Conservation (phyloP, 2,329 filamentous ascomycete genomes). For the Alternaria gansuensis region DNA sequence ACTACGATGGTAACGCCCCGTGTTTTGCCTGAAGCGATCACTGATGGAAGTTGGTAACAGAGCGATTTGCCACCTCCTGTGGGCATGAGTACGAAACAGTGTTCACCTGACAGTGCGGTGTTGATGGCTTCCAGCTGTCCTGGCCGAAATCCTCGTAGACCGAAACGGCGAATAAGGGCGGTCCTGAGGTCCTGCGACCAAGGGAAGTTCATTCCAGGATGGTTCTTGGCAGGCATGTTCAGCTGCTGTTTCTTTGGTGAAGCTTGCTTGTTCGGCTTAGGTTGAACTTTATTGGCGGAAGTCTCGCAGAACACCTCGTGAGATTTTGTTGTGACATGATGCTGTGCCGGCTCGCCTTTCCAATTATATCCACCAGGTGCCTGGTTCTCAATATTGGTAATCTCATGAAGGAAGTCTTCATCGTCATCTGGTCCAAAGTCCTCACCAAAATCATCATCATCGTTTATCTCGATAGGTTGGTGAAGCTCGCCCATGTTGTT, state of each 20-base stretch:
- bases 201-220: conserved; percentile 58
- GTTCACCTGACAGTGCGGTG: conserved; percentile 83
- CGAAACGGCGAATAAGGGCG: conserved; percentile 83
- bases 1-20: conserved; percentile 89
- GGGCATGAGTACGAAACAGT: conserved; percentile 96
- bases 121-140: conserved; percentile 98
- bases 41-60: conserved; percentile 92
- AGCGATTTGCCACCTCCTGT: conserved; percentile 96
- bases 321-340: conserved; percentile 21
- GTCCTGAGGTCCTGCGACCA: conserved; percentile 89
- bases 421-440: conserved; percentile 44
- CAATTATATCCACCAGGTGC: conserved; percentile 41
- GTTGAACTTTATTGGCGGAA: conserved; percentile 31
- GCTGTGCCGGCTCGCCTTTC: conserved; percentile 39
- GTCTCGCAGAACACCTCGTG: conserved; percentile 48
- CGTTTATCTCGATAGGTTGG: conserved; percentile 22
- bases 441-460: conserved; percentile 34
- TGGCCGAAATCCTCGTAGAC: conserved; percentile 83
- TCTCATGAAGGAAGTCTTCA: conserved; percentile 52
- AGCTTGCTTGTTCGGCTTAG: conserved; percentile 26
- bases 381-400: conserved; percentile 55
- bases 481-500: conserved; percentile 27
- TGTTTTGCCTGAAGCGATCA: conserved; percentile 82
- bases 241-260: conserved; percentile 44
- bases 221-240: conserved; percentile 41